Conservation (phyloP, 2,329 filamentous ascomycete genomes). For the Cephalotrichum gorgonifer region DNA sequence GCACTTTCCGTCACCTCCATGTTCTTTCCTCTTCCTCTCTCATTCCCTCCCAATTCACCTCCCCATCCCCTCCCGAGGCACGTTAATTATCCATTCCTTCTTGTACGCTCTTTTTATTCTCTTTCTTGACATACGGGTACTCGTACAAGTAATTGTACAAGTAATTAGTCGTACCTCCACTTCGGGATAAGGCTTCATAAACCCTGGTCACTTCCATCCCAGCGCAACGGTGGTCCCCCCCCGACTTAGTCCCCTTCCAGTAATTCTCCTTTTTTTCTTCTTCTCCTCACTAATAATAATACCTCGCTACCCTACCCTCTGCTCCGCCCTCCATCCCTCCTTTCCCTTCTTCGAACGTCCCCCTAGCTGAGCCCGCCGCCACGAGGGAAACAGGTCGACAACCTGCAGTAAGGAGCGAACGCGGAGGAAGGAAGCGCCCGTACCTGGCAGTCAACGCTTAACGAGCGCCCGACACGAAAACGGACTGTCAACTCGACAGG, state of each 20-base stretch:
- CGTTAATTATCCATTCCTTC: too few relatives aligned
- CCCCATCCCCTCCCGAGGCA: too few relatives aligned
- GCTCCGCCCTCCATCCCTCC: neutral
- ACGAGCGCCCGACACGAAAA: neutral
- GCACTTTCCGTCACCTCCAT: too few relatives aligned
- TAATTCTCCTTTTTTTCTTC: neutral
- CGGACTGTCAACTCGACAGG: neutral
- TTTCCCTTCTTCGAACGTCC: too few relatives aligned
- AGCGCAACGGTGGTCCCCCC: neutral
- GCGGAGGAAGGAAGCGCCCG: neutral
- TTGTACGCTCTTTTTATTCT: neutral
- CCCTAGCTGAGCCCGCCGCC: neutral
- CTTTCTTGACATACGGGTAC: too few relatives aligned
- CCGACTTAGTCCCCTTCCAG: neutral
- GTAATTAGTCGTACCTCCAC: neutral
- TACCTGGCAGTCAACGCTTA: neutral
- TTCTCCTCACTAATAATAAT: neutral
- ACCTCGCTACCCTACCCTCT: neutral
- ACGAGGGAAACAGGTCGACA: neutral
- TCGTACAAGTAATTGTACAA: too few relatives aligned
- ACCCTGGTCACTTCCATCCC: neutral
- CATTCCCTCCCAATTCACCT: neutral
- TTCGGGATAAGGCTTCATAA: neutral
- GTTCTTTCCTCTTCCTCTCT: neutral
- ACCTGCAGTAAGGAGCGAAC: neutral